Evolutionary conservation across 805 yeast genomes (phyloP), one percentile per base, ranked within the genome.

Genomic region (Wickerhamomyces rabaulensis): DNA sequence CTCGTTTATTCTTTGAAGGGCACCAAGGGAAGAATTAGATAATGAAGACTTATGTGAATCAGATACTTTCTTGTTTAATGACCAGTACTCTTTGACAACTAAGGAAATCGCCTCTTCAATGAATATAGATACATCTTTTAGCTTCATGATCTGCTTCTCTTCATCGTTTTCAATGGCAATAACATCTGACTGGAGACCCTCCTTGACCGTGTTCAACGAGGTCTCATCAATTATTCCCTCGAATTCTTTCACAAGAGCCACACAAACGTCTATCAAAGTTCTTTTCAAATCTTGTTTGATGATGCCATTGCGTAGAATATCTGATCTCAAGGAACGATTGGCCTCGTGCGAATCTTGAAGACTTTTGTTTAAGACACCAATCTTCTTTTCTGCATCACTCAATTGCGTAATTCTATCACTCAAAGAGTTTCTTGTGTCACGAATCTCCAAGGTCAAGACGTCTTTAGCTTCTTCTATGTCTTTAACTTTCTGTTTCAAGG

Each of bases 31-130:
- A 3, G 45, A 27, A 26, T 40, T 36, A n/a, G 53, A 33, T 4
- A 48, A 12, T 4, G 41, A 27, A 2, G 35, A 45, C 27, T 42
- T 52, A 20, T 51, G 50, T 3, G 43, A 21, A 2, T 48, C 46
- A 6, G 42, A 19, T 2, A 52, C 16, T 13, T 51, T 42, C 37
- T 39, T 49, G 23, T 35, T 43, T 9, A 54, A 33, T 2, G 49
- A 19, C 50, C 50, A 48, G 26, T 51, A 48, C 15, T 52, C 56
- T 29, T 48, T 47, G 15, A 48, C 38, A 15, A 52, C 42, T 35
- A 56, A 42, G 3, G 45, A 25, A 3, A 54, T 45, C 12, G 53
- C 55, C n/a, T 54, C 57, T 33, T 51, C 50, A 6, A 56, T 47
- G 26, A 54, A 55, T 5, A 40, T 12, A 9, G 49, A 37, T 2